Conservation (phyloP, 1,139 yeast genomes). For the Yamadazyma triangularis region DNA sequence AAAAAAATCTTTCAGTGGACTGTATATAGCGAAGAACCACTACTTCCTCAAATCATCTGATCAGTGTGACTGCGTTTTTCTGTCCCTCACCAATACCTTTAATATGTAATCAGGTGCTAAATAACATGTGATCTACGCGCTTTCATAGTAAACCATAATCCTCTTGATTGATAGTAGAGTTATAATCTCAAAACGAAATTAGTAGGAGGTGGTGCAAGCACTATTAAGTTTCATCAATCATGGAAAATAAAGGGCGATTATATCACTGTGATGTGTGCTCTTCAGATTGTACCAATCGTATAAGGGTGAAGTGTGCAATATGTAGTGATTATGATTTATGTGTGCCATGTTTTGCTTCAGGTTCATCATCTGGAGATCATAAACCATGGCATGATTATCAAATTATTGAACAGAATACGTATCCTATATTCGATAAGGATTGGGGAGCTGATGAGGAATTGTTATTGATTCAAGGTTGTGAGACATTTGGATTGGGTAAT, state of each 20-base stretch:
- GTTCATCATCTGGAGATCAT: constrained; percentile 75
- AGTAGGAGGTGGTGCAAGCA: no score
- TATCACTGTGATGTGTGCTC: constrained; percentile 96
- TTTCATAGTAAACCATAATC: no score
- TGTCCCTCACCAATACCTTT: no score
- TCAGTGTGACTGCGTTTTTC: background rate
- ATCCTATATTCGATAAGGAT: constrained; percentile 81
- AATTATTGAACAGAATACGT: constrained; percentile 90
- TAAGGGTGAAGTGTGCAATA: constrained; percentile 85
- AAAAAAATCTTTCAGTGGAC: background rate
- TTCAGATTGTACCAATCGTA: constrained; percentile 88
- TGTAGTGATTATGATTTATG: constrained; percentile 93
- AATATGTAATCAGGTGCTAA: no score
- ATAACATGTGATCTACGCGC: no score
- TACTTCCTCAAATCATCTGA: background rate
- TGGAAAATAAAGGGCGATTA: constrained; percentile 38
- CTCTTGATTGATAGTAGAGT: no score
- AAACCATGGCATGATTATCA: constrained; percentile 93
- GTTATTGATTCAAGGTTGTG: constrained; percentile 84
- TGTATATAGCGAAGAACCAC: background rate
- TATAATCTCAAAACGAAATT: no score
- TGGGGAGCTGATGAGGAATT: constrained; percentile 99
- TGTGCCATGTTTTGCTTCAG: constrained; percentile 93
- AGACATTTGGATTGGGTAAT: constrained; percentile 86
- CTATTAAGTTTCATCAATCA: no score